These are phyloP conservation scores for Boletus subparvulus DNA, from an alignment of 768 basidiomycete genomes.

Conservation along the genomic window DNA sequence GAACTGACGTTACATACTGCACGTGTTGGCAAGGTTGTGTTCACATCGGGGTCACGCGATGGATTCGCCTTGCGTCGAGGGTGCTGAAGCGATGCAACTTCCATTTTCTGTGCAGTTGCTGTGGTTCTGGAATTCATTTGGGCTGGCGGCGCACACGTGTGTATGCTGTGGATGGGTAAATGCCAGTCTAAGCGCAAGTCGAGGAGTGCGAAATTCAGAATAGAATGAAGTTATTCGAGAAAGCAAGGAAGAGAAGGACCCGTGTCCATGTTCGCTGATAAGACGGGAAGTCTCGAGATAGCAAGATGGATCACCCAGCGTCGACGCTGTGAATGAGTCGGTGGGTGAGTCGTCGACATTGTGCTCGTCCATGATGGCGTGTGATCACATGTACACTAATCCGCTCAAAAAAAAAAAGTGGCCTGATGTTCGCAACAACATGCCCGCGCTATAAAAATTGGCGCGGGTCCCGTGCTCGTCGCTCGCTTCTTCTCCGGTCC, in stretches of 20 bases:
- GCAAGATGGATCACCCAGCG: not conserved
- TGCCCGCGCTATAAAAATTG: slow-evolving; percentile 22
- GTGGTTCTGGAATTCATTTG: slow-evolving; percentile 20
- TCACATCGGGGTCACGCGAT: slow-evolving; percentile 28
- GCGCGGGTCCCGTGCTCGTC: not conserved
- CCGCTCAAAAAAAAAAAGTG: slow-evolving; percentile 34
- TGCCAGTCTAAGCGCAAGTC: not conserved
- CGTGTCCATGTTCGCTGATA: no score
- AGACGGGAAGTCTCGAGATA: not conserved
- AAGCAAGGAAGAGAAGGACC: not conserved
- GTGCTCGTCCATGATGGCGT: slow-evolving; percentile 5
- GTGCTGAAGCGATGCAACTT: slow-evolving; percentile 26
- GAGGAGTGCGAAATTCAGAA: slow-evolving; percentile 9
- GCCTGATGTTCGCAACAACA: slow-evolving; percentile 25
- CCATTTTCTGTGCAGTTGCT: slow-evolving; percentile 16
- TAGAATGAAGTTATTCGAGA: slow-evolving; percentile 17
- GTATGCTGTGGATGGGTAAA: slow-evolving; percentile 12
- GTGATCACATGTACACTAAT: slow-evolving; percentile 1
- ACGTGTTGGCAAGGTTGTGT: slow-evolving; percentile 30
- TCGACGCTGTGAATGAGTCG: no score
- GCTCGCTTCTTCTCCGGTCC: no score
- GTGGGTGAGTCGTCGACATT: not conserved
- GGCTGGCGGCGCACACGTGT: slow-evolving; percentile 21
- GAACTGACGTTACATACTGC: slow-evolving; percentile 27
- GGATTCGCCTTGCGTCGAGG: slow-evolving; percentile 26